phyloP scores from a whole-genome alignment of 331 rosid species.

The Cydonia oblonga region DNA sequence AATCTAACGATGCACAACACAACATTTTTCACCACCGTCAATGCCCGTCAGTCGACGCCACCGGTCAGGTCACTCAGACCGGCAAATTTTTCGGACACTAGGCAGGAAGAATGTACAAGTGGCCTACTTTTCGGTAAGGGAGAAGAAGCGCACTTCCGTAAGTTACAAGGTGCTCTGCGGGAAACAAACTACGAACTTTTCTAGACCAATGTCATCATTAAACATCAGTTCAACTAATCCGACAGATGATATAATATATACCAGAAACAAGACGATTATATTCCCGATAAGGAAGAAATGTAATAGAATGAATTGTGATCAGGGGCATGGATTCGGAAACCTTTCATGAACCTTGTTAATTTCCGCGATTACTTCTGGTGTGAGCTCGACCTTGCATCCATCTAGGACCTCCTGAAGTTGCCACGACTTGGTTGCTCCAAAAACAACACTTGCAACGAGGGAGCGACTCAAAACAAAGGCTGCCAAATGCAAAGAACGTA shows the following conservation, averaged over 20 bases:
- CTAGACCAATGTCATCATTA: background rate
- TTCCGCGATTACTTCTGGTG: slow-evolving; percentile 40
- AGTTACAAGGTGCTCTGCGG: background rate
- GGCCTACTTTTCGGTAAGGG: background rate
- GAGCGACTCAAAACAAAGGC: slow-evolving; percentile 87
- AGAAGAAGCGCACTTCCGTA: background rate
- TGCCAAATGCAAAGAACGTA: slow-evolving; percentile 17
- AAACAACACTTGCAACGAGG: slow-evolving; percentile 68
- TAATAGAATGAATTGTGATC: slow-evolving; percentile 6
- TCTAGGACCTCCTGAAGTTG: slow-evolving; percentile 56
- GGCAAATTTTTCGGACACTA: background rate
- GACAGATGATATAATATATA: background rate
- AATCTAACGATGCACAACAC: too few relatives aligned
- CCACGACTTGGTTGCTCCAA: slow-evolving; percentile 78
- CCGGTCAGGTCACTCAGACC: background rate
- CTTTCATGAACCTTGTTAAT: slow-evolving; percentile 56
- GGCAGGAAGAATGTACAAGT: background rate
- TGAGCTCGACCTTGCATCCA: slow-evolving; percentile 51
- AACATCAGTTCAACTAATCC: background rate
- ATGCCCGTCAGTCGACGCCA: background rate
- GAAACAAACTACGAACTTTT: background rate
- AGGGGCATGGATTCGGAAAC: slow-evolving; percentile 71
- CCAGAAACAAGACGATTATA: background rate
- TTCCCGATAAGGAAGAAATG: background rate
- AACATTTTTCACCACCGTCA: background rate